Percentiles rank a stretch among this genome's conserved stretches.
phyloP scores from a whole-genome alignment of 306 rosid genomes.

The Lathyrus sativus region DNA sequence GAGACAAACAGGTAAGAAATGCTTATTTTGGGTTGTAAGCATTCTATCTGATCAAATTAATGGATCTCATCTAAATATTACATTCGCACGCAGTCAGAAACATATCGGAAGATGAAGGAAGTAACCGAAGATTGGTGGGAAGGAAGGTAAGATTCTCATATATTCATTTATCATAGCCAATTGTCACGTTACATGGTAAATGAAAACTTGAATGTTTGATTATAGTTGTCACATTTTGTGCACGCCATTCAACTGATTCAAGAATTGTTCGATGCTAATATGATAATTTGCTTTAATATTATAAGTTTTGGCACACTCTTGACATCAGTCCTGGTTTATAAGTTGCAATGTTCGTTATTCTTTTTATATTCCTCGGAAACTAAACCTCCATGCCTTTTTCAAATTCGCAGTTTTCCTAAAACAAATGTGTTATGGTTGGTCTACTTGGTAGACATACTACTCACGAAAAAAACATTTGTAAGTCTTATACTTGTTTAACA shows the following conservation, averaged over 20 bases:
- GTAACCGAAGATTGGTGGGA: constrained; percentile 90
- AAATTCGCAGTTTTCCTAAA: constrained; percentile 74
- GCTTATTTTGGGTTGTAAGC: constrained; percentile 19
- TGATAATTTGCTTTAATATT: constrained; percentile 4
- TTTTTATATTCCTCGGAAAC: constrained; percentile 17
- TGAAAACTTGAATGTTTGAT: not conserved
- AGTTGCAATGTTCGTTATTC: constrained; percentile 1
- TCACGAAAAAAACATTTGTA: constrained; percentile 87
- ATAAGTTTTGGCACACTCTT: not conserved
- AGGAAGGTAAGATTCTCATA: constrained; percentile 64
- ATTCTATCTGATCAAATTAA: constrained; percentile 21
- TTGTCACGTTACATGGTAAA: constrained; percentile 14
- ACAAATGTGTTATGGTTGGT: constrained; percentile 89
- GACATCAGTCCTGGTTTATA: not conserved
- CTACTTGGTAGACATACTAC: constrained; percentile 81
- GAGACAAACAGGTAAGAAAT: constrained; percentile 78
- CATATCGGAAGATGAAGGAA: constrained; percentile 91
- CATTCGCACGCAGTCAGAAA: constrained; percentile 69
- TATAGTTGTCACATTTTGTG: constrained; percentile 14
- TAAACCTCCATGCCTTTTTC: constrained; percentile 33
- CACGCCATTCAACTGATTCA: not conserved
- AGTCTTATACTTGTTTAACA: no score
- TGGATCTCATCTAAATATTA: constrained; percentile 30
- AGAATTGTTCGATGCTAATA: not conserved
- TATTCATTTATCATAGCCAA: not conserved